Percentiles rank a stretch among this genome's conserved stretches.
Evolutionary conservation across 202 grass and related monocot species (phyloP).

Genomic region (Alloteropsis angusta): DNA sequence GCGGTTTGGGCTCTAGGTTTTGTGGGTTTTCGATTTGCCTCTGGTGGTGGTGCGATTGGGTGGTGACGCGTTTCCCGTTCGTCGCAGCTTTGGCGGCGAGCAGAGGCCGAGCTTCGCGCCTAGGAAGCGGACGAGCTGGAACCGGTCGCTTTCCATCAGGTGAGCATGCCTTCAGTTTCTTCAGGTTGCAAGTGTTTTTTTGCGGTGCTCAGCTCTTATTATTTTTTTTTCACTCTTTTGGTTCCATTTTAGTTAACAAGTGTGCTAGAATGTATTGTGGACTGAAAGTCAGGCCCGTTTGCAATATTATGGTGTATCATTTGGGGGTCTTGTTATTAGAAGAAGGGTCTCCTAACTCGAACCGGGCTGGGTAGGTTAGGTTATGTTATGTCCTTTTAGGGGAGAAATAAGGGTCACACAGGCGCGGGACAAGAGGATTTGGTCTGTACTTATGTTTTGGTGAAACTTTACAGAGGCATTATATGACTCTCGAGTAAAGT

Average conservation of each 20-base stretch:
- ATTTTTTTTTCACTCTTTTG: not conserved
- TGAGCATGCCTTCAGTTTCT: not conserved
- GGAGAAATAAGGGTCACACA: no score
- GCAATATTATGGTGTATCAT: not conserved
- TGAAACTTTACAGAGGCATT: no score
- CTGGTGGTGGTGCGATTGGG: not conserved
- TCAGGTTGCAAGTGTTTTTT: not conserved
- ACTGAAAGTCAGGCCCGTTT: not conserved
- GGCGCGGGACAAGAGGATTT: no score
- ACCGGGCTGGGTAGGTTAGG: not conserved
- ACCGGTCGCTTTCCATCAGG: constrained; percentile 91
- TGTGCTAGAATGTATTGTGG: not conserved
- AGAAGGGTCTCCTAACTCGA: not conserved
- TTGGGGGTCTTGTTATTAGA: not conserved
- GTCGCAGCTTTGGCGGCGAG: constrained; percentile 21
- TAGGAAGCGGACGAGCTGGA: constrained; percentile 72
- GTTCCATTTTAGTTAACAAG: not conserved
- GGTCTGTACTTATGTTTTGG: no score
- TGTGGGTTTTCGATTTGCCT: not conserved
- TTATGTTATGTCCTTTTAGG: no score
- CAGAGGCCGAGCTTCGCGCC: constrained; percentile 44
- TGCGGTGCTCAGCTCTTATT: not conserved
- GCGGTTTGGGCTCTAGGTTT: not conserved
- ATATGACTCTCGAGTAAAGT: not conserved
- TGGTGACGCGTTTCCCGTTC: not conserved